Percentiles rank a stretch among this genome's conserved stretches.
phyloP scores from a whole-genome alignment of 768 basidiomycete genomes.

The Boletus bicolor region DNA sequence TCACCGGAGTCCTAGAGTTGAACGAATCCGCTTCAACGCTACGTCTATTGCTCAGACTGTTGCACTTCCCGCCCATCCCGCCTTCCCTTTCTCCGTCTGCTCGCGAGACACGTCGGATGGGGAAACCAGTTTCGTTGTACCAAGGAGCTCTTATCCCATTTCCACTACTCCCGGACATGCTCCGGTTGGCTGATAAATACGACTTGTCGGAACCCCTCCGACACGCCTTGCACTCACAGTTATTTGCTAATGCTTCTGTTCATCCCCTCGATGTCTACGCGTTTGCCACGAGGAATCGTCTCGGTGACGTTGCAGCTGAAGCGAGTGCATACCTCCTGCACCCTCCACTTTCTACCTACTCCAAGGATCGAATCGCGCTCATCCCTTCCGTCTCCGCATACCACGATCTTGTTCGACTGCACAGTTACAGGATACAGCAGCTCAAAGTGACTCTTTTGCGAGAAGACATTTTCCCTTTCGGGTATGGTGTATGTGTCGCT shows the following conservation, averaged over 20 bases:
- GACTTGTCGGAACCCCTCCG: constrained; percentile 46
- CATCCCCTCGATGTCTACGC: constrained; percentile 61
- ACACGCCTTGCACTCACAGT: constrained; percentile 45
- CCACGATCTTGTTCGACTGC: constrained; percentile 59
- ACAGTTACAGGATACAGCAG: constrained; percentile 51
- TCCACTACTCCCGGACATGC: constrained; percentile 57
- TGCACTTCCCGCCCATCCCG: constrained; percentile 53
- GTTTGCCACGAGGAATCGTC: constrained; percentile 43
- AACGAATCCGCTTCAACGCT: constrained; percentile 51
- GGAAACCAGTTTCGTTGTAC: constrained; percentile 32
- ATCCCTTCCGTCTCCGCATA: constrained; percentile 61
- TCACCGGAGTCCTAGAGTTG: constrained; percentile 44
- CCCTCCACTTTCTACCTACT: constrained; percentile 55
- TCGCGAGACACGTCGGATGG: constrained; percentile 27
- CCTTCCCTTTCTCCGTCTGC: constrained; percentile 35
- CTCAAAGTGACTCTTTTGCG: constrained; percentile 50
- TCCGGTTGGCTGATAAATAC: constrained; percentile 66
- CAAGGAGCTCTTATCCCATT: constrained; percentile 55
- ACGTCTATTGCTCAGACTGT: constrained; percentile 49
- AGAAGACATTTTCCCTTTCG: constrained; percentile 70
- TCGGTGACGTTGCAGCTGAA: constrained; percentile 49
- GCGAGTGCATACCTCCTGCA: constrained; percentile 56
- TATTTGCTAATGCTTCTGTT: constrained; percentile 48
- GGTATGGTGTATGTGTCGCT: constrained; percentile 59
- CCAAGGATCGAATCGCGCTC: constrained; percentile 44